Percentiles rank a stretch among this genome's conserved stretches.
Conservation (phyloP, 2,329 filamentous ascomycete genomes). For the Verticillium nonalfalfae region DNA sequence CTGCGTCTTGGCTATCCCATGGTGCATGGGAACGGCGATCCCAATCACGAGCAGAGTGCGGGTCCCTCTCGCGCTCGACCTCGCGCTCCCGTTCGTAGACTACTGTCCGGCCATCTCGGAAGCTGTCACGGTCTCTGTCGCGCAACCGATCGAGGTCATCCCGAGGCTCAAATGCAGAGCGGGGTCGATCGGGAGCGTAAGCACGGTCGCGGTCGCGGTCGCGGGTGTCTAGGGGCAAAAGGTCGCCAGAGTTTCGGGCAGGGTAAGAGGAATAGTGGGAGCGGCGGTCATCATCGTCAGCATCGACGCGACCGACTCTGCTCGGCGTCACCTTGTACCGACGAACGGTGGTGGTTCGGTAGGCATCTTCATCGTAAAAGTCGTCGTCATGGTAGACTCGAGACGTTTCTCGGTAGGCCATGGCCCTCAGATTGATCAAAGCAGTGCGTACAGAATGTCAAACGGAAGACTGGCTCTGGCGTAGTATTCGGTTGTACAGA, state of each 20-base stretch:
- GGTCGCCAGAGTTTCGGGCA: constrained; percentile 31
- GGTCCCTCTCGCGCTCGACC: constrained; percentile 27
- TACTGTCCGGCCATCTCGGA: constrained; percentile 15
- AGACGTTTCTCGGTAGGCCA: constrained; percentile 24
- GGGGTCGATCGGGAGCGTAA: constrained; percentile 41
- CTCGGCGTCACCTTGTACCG: constrained; percentile 44
- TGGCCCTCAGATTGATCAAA: constrained; percentile 17
- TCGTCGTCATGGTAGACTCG: constrained; percentile 24
- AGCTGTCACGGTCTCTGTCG: constrained; percentile 14
- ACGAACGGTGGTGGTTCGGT: constrained; percentile 40
- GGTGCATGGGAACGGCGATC: constrained; percentile 23
- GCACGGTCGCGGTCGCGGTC: constrained; percentile 21
- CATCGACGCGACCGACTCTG: constrained; percentile 33
- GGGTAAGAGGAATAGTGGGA: constrained; percentile 31
- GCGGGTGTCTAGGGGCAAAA: constrained; percentile 36
- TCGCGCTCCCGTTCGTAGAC: constrained; percentile 34
- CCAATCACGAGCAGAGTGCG: constrained; percentile 19
- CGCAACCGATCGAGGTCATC: constrained; percentile 17
- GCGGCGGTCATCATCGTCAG: constrained; percentile 39
- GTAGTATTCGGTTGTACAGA: background rate
- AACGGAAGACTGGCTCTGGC: background rate
- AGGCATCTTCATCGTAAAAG: constrained; percentile 37
- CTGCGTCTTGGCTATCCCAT: constrained; percentile 22
- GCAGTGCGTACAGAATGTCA: background rate
- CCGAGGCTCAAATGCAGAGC: constrained; percentile 40